Evolutionary conservation across 495 filamentous ascomycete genomes (phyloP).

Genomic region (Neurospora sp.): DNA sequence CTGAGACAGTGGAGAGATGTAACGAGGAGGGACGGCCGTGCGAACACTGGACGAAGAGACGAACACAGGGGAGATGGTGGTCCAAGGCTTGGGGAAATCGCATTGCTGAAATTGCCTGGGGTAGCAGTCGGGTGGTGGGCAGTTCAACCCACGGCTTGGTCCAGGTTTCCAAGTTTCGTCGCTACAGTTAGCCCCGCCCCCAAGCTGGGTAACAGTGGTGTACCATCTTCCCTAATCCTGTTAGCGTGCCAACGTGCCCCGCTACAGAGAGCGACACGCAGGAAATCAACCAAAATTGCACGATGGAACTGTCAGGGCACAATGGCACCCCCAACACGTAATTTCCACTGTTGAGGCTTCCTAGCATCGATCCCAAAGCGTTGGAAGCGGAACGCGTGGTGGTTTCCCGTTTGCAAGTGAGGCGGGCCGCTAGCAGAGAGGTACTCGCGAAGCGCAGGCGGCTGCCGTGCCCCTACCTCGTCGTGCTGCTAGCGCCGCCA

Average conservation of each 20-base stretch:
- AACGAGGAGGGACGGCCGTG: not conserved
- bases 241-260: not conserved
- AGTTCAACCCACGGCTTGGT: not conserved
- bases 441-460: not conserved
- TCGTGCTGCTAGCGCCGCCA: slow-evolving; percentile 4
- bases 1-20: not conserved
- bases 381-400: not conserved
- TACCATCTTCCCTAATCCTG: not conserved
- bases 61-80: not conserved
- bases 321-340: not conserved
- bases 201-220: not conserved
- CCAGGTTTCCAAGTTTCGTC: not conserved
- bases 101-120: not conserved
- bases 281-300: not conserved
- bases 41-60: not conserved
- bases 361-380: not conserved
- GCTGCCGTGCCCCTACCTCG: not conserved
- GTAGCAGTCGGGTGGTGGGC: not conserved
- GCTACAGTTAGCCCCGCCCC: not conserved
- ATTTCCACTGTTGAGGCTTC: not conserved
- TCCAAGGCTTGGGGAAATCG: not conserved
- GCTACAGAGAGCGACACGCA: not conserved
- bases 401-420: not conserved
- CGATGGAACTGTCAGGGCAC: not conserved
- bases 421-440: not conserved